phyloP scores from a whole-genome alignment of 495 filamentous ascomycete genomes.

The Jackrogersella multiformis region DNA sequence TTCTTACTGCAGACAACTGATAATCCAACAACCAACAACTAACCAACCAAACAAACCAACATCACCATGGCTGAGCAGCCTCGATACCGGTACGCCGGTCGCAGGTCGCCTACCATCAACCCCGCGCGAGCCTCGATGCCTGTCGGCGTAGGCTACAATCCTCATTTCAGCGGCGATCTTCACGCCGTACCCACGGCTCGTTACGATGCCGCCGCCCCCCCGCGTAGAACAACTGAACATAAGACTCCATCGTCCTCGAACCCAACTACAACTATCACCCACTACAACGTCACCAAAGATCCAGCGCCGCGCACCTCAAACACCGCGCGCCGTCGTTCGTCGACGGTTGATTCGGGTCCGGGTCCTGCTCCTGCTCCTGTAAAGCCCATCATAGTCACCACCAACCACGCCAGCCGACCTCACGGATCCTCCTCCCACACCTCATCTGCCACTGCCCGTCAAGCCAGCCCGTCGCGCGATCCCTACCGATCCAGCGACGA shows the following conservation, averaged over 20 bases:
- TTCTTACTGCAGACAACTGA: conserved; percentile 6
- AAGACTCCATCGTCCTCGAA: conserved; percentile 36
- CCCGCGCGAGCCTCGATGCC: conserved; percentile 60
- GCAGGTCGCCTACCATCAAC: conserved; percentile 56
- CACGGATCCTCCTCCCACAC: conserved; percentile 41
- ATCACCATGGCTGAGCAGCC: conserved; percentile 58
- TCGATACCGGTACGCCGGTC: conserved; percentile 48
- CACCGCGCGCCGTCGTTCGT: conserved; percentile 50
- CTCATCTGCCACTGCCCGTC: conserved; percentile 47
- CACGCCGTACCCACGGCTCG: conserved; percentile 52
- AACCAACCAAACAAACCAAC: conserved; percentile 18
- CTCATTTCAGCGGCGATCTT: conserved; percentile 54
- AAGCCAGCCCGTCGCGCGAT: conserved; percentile 57
- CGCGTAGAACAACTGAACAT: conserved; percentile 40
- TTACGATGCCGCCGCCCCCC: conserved; percentile 45
- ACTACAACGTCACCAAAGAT: conserved; percentile 61
- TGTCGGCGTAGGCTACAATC: conserved; percentile 50
- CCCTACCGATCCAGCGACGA: conserved; percentile 61
- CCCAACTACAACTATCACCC: conserved; percentile 52
- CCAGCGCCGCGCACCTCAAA: conserved; percentile 53
- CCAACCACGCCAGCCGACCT: conserved; percentile 44
- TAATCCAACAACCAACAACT: not conserved
- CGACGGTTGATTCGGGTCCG: conserved; percentile 47
- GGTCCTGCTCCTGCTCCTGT: conserved; percentile 28
- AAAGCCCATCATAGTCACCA: conserved; percentile 61